These are phyloP conservation scores for Calocera viscosa DNA, from an alignment of 768 basidiomycete genomes.

Conservation along the genomic window DNA sequence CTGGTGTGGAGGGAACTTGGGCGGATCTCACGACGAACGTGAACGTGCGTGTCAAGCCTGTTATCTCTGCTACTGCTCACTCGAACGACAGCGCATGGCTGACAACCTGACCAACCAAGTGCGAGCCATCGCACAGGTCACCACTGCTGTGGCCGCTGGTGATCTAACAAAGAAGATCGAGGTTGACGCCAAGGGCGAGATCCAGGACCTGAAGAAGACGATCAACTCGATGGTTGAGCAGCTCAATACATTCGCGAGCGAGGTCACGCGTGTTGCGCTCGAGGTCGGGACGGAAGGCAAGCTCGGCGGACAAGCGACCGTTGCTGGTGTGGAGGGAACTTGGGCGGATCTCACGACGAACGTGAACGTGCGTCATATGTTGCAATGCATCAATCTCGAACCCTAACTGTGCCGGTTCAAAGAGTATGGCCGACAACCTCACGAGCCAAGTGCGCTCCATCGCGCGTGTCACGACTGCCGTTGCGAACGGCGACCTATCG, in stretches of 20 bases:
- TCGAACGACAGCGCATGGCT: slow-evolving; percentile 30
- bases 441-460: slow-evolving; percentile 39
- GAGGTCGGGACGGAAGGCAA: slow-evolving; percentile 88
- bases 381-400: too few species aligned
- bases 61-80: too few species aligned
- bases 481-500: slow-evolving; percentile 33
- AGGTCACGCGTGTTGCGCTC: slow-evolving; percentile 63
- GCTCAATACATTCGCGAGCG: slow-evolving; percentile 27
- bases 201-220: slow-evolving; percentile 45
- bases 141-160: slow-evolving; percentile 62
- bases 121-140: slow-evolving; percentile 73
- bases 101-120: slow-evolving; percentile 67
- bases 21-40: slow-evolving; percentile 32
- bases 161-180: slow-evolving; percentile 70
- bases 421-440: slow-evolving; percentile 81
- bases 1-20: slow-evolving; percentile 37
- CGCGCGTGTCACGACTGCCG: slow-evolving; percentile 30
- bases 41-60: slow-evolving; percentile 20
- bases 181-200: slow-evolving; percentile 62
- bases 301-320: slow-evolving; percentile 78
- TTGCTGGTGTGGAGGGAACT: slow-evolving; percentile 83
- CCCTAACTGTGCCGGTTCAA: neutral
- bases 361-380: slow-evolving; percentile 12
- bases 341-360: slow-evolving; percentile 80
- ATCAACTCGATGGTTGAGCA: slow-evolving; percentile 41